Percentiles rank a stretch among this genome's conserved stretches.
These are phyloP conservation scores for Gossypium anomalum DNA, from an alignment of 345 rosid genomes.

Conservation along the genomic window DNA sequence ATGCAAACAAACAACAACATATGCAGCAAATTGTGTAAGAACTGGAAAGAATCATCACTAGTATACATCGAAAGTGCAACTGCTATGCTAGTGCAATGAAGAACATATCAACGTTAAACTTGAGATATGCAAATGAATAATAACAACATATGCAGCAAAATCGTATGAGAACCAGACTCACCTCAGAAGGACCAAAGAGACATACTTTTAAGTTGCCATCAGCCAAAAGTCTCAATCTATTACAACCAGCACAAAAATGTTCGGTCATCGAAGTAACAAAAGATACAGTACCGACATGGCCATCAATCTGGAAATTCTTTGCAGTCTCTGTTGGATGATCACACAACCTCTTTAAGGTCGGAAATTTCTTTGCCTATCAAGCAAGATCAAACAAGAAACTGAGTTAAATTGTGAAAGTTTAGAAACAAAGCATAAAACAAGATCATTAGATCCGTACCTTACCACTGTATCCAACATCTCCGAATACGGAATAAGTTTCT, in stretches of 20 bases:
- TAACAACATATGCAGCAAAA: neutral
- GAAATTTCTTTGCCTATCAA: constrained; percentile 36
- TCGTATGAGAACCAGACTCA: constrained; percentile 16
- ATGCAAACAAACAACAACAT: neutral
- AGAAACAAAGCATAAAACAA: constrained; percentile 8
- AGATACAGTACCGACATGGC: constrained; percentile 80
- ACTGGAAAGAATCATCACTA: too few species aligned
- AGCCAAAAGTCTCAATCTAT: constrained; percentile 88
- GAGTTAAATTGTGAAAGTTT: constrained; percentile 10
- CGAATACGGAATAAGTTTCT: constrained; percentile 73
- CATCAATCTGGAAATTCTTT: constrained; percentile 79
- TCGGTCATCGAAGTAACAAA: constrained; percentile 96
- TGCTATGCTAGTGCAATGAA: too few species aligned
- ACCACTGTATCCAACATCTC: constrained; percentile 94
- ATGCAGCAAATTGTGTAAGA: neutral
- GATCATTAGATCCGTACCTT: constrained; percentile 50
- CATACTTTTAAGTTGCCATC: constrained; percentile 99
- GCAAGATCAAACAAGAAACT: constrained; percentile 5
- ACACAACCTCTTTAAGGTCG: constrained; percentile 51
- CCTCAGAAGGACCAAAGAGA: constrained; percentile 97
- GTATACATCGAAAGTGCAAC: too few species aligned
- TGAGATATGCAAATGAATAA: neutral
- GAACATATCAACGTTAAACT: too few species aligned
- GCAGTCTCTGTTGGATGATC: constrained; percentile 90
- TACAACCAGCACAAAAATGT: constrained; percentile 98